A percentile compares a stretch with the other conserved stretches of the same genome.
Conservation (phyloP, 2,329 filamentous ascomycete genomes). For the Trichoderma simmonsii region DNA sequence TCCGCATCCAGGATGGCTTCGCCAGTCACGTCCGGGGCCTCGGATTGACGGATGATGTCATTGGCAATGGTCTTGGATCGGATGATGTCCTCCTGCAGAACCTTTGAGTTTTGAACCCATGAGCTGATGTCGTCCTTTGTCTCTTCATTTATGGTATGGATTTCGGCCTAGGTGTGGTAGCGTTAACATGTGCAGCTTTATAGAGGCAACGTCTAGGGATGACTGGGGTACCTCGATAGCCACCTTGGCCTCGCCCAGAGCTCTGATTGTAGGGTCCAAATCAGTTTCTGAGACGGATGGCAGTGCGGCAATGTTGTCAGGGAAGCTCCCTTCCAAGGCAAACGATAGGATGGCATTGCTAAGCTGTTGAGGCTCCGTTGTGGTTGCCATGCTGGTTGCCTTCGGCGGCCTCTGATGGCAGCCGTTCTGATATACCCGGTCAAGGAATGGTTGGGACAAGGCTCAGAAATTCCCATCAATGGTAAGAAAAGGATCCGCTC, state of each 20-base stretch:
- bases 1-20: slow-evolving; percentile 52
- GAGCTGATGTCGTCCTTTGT: slow-evolving; percentile 75
- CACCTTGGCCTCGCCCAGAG: slow-evolving; percentile 35
- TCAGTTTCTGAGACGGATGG: slow-evolving; percentile 38
- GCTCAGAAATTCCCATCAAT: neutral
- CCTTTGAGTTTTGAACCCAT: slow-evolving; percentile 83
- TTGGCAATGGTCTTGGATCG: slow-evolving; percentile 74
- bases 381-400: slow-evolving; percentile 31
- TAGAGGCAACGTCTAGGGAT: neutral
- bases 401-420: neutral
- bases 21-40: slow-evolving; percentile 56
- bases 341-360: slow-evolving; percentile 42
- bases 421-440: neutral
- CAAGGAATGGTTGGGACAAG: neutral
- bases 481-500: neutral
- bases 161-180: slow-evolving; percentile 48
- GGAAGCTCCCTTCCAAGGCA: slow-evolving; percentile 40
- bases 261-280: slow-evolving; percentile 39
- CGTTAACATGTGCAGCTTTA: neutral
- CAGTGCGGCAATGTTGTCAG: slow-evolving; percentile 38
- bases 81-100: slow-evolving; percentile 81
- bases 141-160: slow-evolving; percentile 72
- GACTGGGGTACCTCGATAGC: slow-evolving; percentile 38
- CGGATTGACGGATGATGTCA: slow-evolving; percentile 75
- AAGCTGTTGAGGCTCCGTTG: slow-evolving; percentile 32